phyloP scores from a whole-genome alignment of 768 basidiomycete genomes.

The Mycena crocata region DNA sequence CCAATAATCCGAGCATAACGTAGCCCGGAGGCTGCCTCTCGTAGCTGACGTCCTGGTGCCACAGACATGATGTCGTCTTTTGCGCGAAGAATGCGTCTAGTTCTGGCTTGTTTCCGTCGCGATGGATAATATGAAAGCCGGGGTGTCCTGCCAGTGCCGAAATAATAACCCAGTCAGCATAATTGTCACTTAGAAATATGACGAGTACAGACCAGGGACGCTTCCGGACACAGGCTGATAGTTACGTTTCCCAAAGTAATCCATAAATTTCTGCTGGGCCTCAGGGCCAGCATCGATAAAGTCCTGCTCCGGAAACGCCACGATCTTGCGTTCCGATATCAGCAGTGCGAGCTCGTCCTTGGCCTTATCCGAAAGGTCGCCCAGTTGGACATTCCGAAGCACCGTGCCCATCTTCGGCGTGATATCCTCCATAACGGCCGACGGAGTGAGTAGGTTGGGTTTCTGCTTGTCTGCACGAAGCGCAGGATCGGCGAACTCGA shows the following conservation, averaged over 20 bases:
- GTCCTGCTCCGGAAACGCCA: conserved; percentile 34
- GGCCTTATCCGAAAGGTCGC: conserved; percentile 19
- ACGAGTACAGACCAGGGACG: conserved; percentile 20
- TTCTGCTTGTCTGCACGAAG: conserved; percentile 32
- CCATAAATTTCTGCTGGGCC: conserved; percentile 30
- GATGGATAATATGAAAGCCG: conserved; percentile 37
- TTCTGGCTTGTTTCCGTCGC: conserved; percentile 35
- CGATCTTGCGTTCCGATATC: conserved; percentile 35
- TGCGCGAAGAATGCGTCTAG: conserved; percentile 33
- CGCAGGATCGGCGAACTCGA: conserved; percentile 36
- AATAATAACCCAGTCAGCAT: not conserved
- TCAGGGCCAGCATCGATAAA: conserved; percentile 33
- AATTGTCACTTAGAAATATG: not conserved
- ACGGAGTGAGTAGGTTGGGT: conserved; percentile 19
- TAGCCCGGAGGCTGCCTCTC: conserved; percentile 37
- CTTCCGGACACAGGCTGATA: conserved; percentile 32
- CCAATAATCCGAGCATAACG: conserved; percentile 35
- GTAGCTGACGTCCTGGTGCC: conserved; percentile 40
- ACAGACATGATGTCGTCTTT: conserved; percentile 37
- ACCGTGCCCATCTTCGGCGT: conserved; percentile 36
- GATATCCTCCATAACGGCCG: conserved; percentile 19
- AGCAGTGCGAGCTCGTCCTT: conserved; percentile 37
- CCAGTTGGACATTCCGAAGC: conserved; percentile 29
- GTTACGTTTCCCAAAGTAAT: conserved; percentile 32
- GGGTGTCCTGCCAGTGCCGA: too few relatives aligned